These are phyloP conservation scores for Microthlaspi erraticum DNA, from an alignment of 345 rosid genomes.

Conservation along the genomic window DNA sequence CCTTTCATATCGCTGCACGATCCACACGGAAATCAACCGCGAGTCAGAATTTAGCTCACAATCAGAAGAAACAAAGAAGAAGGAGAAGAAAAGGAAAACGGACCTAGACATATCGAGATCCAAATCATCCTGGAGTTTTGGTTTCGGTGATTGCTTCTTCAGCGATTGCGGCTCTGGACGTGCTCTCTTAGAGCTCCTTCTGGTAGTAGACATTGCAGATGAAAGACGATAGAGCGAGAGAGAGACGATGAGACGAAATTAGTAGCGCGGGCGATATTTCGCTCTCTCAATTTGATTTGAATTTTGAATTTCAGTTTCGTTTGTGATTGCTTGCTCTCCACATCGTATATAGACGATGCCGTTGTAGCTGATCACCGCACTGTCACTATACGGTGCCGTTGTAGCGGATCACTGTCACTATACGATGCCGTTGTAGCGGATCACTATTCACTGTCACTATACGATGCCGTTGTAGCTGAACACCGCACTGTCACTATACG, in stretches of 20 bases:
- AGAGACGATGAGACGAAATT: slow-evolving; percentile 29
- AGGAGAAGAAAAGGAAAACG: not conserved
- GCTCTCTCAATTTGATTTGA: slow-evolving; percentile 2
- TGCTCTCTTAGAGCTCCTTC: slow-evolving; percentile 36
- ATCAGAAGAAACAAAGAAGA: slow-evolving; percentile 11
- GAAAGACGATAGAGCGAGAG: slow-evolving; percentile 7
- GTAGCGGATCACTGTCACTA: no score
- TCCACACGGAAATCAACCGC: slow-evolving; percentile 25
- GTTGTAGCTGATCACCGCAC: slow-evolving; percentile 27
- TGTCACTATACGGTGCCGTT: no score
- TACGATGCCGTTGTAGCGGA: no score
- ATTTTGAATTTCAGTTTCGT: slow-evolving; percentile 34
- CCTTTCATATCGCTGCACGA: slow-evolving; percentile 77
- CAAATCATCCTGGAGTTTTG: slow-evolving; percentile 53
- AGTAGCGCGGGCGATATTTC: not conserved
- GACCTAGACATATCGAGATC: slow-evolving; percentile 73
- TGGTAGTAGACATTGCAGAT: slow-evolving; percentile 41
- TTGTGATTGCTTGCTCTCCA: slow-evolving; percentile 1
- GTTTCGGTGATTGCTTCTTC: slow-evolving; percentile 50
- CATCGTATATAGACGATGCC: slow-evolving; percentile 11
- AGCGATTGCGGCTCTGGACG: slow-evolving; percentile 47
- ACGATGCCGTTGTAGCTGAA: slow-evolving; percentile 17
- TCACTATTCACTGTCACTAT: no score
- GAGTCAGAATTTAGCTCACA: not conserved
- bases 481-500: not conserved